A percentile compares a stretch with the other conserved stretches of the same genome.
Evolutionary conservation across 345 rosid species (phyloP).

Genomic region (Boechera stricta): DNA sequence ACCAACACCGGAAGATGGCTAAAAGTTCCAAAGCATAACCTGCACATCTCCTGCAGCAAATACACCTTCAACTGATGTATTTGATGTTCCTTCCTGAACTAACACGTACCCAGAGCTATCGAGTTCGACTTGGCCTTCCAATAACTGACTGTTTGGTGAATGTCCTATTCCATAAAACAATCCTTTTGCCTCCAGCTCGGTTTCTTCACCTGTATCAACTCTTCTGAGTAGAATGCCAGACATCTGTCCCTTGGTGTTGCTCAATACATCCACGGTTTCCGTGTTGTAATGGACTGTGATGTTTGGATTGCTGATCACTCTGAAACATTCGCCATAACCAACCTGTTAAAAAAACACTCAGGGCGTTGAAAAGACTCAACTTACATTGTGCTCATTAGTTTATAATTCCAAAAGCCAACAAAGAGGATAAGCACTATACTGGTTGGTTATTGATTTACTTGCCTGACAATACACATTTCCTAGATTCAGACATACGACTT

Average conservation of each 20-base stretch:
- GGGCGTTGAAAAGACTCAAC: constrained; percentile 98
- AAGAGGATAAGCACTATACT: constrained; percentile 33
- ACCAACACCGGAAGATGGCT: constrained; percentile 2
- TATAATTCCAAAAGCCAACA: constrained; percentile 47
- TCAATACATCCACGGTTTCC: constrained; percentile 77
- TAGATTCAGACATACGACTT: neutral
- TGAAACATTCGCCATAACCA: constrained; percentile 99
- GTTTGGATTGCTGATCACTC: constrained; percentile 97
- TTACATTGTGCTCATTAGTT: constrained; percentile 71
- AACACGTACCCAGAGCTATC: constrained; percentile 81
- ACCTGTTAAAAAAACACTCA: constrained; percentile 99
- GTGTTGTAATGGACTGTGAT: constrained; percentile 93
- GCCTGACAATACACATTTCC: constrained; percentile 11
- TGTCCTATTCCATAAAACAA: constrained; percentile 98
- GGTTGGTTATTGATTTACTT: constrained; percentile 18
- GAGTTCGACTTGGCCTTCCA: constrained; percentile 95
- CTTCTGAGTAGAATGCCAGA: constrained; percentile 80
- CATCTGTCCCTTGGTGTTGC: constrained; percentile 95
- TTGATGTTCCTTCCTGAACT: constrained; percentile 76
- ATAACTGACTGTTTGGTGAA: constrained; percentile 85
- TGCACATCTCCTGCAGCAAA: constrained; percentile 99
- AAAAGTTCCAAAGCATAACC: constrained; percentile 53
- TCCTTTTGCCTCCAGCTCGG: constrained; percentile 91
- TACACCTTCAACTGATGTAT: constrained; percentile 88
- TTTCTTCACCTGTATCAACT: constrained; percentile 78